Evolutionary conservation across 2,329 filamentous ascomycete species (phyloP).

Genomic region (Colletotrichum tanaceti): DNA sequence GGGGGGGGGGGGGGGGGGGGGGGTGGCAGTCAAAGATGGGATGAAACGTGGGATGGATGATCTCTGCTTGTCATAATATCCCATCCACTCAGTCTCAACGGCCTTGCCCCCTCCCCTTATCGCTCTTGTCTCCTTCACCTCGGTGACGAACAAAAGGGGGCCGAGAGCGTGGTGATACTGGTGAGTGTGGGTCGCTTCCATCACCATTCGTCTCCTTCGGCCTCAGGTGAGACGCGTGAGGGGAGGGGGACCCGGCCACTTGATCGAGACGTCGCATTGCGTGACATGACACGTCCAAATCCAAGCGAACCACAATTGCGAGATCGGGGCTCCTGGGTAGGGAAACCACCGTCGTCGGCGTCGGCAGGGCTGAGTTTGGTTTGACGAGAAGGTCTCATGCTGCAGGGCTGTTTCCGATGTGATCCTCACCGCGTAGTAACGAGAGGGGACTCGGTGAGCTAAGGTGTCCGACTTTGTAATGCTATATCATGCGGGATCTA

Average conservation of each 20-base stretch:
- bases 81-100: neutral
- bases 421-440: neutral
- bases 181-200: neutral
- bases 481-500: neutral
- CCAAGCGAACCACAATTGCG: slow-evolving; percentile 1
- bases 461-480: slow-evolving; percentile 1
- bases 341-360: neutral
- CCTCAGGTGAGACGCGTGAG: neutral
- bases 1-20: neutral
- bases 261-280: slow-evolving; percentile 16
- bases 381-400: slow-evolving; percentile 8
- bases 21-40: slow-evolving; percentile 9
- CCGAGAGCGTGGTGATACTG: neutral
- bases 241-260: neutral
- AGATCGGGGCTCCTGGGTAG: slow-evolving; percentile 13
- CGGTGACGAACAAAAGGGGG: neutral
- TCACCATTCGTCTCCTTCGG: neutral
- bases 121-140: neutral
- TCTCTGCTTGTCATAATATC: slow-evolving; percentile 31
- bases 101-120: neutral
- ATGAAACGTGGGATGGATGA: slow-evolving; percentile 31
- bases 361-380: neutral
- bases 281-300: neutral
- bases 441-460: slow-evolving; percentile 15
- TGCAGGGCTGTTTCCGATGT: slow-evolving; percentile 7